These are phyloP conservation scores for Cryphonectria naterciae DNA, from an alignment of 2,329 filamentous ascomycete species.

Conservation along the genomic window DNA sequence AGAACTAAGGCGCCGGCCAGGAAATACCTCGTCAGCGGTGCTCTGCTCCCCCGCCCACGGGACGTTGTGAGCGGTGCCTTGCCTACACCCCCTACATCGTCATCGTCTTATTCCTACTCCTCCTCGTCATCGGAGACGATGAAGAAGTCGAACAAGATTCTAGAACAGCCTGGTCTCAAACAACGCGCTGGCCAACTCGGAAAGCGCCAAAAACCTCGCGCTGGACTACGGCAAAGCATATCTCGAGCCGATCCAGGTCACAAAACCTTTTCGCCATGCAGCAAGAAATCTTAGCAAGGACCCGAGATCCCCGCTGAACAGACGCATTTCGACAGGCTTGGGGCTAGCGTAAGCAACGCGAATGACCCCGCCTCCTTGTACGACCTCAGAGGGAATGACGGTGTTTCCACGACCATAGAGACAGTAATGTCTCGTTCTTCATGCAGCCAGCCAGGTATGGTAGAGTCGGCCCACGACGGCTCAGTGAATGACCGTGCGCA, in stretches of 20 bases:
- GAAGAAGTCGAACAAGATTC: not conserved
- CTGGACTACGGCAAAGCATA: not conserved
- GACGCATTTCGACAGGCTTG: not conserved
- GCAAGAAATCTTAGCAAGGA: constrained; percentile 6
- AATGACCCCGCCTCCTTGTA: not conserved
- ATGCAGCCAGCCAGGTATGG: not conserved
- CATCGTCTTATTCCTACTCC: not conserved
- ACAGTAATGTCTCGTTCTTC: not conserved
- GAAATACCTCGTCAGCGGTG: constrained; percentile 17
- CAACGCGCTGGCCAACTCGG: not conserved
- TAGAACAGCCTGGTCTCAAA: too few species aligned
- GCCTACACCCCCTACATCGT: constrained; percentile 9
- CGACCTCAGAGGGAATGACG: not conserved
- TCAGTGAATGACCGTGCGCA: not conserved
- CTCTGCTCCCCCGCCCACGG: constrained; percentile 8
- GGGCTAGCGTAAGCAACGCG: not conserved
- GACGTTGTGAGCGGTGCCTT: constrained; percentile 5
- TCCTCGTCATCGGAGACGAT: not conserved
- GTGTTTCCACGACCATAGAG: not conserved
- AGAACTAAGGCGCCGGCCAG: not conserved
- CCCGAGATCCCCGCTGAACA: not conserved
- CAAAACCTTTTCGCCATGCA: not conserved
- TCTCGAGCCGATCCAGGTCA: not conserved
- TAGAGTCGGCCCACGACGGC: not conserved
- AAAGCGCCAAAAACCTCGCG: not conserved